A percentile compares a stretch with the other conserved stretches of the same genome.
Conservation (phyloP, 2,329 filamentous ascomycete species). For the Aspergillus novofumigatus region DNA sequence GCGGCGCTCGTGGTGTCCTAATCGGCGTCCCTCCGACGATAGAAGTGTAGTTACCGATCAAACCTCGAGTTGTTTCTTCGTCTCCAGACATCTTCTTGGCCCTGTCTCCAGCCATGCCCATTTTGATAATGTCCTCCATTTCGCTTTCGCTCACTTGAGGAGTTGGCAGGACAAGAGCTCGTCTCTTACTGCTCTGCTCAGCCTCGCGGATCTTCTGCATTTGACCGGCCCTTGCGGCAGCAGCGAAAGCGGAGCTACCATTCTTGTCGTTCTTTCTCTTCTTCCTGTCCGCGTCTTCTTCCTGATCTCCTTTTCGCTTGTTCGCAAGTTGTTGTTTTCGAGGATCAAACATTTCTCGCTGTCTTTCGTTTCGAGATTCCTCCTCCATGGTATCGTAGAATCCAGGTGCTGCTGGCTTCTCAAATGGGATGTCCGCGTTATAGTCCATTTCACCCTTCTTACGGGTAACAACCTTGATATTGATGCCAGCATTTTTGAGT, state of each 20-base stretch:
- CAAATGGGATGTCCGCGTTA: constrained; percentile 97
- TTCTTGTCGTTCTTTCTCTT: constrained; percentile 85
- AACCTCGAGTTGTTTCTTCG: constrained; percentile 79
- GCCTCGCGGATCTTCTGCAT: constrained; percentile 93
- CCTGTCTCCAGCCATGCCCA: constrained; percentile 89
- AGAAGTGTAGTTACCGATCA: constrained; percentile 81
- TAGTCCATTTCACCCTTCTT: constrained; percentile 99
- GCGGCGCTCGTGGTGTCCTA: constrained; percentile 82
- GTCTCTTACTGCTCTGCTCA: constrained; percentile 91
- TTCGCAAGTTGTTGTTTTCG: constrained; percentile 84
- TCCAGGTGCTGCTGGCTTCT: constrained; percentile 80
- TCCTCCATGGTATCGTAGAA: constrained; percentile 95
- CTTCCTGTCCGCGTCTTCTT: constrained; percentile 77
- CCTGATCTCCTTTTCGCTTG: constrained; percentile 88
- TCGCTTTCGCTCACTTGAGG: constrained; percentile 92
- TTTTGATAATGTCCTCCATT: constrained; percentile 96
- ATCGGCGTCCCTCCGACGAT: constrained; percentile 82
- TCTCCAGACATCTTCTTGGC: constrained; percentile 71
- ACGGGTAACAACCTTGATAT: constrained; percentile 86
- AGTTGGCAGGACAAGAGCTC: constrained; percentile 73
- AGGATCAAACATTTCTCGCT: constrained; percentile 83
- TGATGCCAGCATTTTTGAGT: constrained; percentile 95
- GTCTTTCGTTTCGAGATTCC: constrained; percentile 71
- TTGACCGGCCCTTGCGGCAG: constrained; percentile 87
- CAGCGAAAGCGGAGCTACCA: constrained; percentile 72